A percentile compares a stretch with the other conserved stretches of the same genome.
These are phyloP conservation scores for Colletotrichum navitas DNA, from an alignment of 2,329 filamentous ascomycete species.

Conservation along the genomic window DNA sequence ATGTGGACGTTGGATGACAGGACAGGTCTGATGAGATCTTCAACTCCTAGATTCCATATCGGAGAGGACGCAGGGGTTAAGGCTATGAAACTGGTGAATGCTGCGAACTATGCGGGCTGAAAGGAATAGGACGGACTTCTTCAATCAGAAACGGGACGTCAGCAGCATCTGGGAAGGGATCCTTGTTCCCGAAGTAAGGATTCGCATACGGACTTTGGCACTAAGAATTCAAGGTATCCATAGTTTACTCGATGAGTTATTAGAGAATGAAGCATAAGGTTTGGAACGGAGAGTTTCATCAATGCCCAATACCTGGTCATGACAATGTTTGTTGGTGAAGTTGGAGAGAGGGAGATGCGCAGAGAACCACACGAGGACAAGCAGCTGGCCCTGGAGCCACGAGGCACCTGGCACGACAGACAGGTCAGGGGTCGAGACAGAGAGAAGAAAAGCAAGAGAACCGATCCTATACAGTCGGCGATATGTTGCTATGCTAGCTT, in stretches of 20 bases:
- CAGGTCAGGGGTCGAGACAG: no score
- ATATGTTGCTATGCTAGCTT: conserved; percentile 5
- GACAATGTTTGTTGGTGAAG: neutral
- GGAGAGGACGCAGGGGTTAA: no score
- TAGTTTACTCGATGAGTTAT: neutral
- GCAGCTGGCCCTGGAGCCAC: neutral
- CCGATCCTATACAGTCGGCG: neutral
- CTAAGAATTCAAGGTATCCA: neutral
- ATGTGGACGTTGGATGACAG: neutral
- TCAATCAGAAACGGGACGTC: neutral
- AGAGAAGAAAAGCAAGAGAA: neutral
- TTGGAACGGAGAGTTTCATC: neutral
- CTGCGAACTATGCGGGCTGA: neutral
- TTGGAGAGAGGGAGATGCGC: neutral
- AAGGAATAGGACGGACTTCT: neutral
- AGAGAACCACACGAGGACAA: neutral
- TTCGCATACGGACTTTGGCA: neutral
- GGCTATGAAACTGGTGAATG: neutral
- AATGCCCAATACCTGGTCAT: neutral
- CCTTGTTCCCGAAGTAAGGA: neutral
- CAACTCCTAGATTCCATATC: neutral
- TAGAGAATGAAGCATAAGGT: neutral
- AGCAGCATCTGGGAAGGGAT: neutral
- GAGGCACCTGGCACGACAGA: neutral
- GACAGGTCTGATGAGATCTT: no score